Evolutionary conservation across 208 protist species (phyloP).

Genomic region (Strigomonas culicis): DNA sequence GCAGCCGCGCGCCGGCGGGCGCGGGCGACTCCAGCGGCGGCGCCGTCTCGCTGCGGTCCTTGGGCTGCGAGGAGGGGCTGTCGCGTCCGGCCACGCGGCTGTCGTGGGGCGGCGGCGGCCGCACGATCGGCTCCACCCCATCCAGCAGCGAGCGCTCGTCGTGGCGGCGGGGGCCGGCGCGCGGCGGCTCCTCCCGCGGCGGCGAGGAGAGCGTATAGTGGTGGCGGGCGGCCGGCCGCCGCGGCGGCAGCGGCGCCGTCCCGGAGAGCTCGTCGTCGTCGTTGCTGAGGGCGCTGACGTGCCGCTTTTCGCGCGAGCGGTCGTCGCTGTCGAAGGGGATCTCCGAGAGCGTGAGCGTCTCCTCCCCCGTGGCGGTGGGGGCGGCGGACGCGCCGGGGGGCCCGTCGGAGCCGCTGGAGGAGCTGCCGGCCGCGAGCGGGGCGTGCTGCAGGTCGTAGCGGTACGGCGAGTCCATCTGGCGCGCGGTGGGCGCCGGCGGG

Average conservation of each 20-base stretch:
- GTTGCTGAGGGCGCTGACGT: background rate
- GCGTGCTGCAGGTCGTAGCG: too few relatives aligned
- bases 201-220: constrained; percentile 1
- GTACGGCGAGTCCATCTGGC: too few relatives aligned
- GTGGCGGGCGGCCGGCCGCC: background rate
- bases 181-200: background rate
- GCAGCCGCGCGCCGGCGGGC: too few relatives aligned
- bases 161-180: too few relatives aligned
- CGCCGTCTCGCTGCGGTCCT: constrained; percentile 33
- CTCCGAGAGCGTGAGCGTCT: constrained; percentile 16
- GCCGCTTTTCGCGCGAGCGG: background rate
- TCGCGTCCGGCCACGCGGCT: background rate
- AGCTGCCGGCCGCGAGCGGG: too few relatives aligned
- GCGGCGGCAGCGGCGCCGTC: constrained; percentile 7
- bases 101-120: background rate
- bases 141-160: too few relatives aligned
- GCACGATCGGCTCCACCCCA: too few relatives aligned
- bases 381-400: background rate
- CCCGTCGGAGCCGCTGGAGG: background rate
- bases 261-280: background rate
- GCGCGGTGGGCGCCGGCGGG: too few relatives aligned
- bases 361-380: background rate
- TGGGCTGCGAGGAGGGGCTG: constrained; percentile 13
- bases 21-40: background rate
- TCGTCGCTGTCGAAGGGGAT: constrained; percentile 21